Base-by-base conservation (phyloP, 768 basidiomycete species). In the Botryobasidium botryosum region DNA sequence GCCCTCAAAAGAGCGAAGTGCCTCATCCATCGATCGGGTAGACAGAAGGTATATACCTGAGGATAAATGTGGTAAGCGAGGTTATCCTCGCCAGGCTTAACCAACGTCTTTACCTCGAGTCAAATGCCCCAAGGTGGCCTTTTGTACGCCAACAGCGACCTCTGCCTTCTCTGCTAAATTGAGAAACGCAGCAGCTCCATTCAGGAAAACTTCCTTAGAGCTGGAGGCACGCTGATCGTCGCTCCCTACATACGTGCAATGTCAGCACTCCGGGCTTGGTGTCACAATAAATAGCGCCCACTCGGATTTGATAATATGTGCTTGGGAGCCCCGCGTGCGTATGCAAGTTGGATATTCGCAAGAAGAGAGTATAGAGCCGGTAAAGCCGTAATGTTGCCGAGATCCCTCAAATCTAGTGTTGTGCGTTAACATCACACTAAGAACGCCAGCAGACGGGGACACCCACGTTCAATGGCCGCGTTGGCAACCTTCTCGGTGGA, bases 301-400 rank as follows among this genome's bases (percentile, higher is more conserved):
- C 86, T 76, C 50, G 88, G 77, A 53, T 79, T 71, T 1, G 67
- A 55, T 2, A 92, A 59, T 20, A 81, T 66, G 2, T 79, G 55
- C 56, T 91, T 94, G 0, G 92, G 92, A 8, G 90, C 90, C 43
- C 70, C 71, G 18, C 81, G 72, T 1, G 88, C 82, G 53, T 75
- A 68, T 2, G 79, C 75, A 47, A 96, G 70, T 47, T 81, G 75
- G 40, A 92, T 72, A 61, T 87, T 90, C 3, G 88, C 90, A 10
- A 90, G 68, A 36, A 96, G 65, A 15, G 79, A 72, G 55, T 82
- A 80, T 51, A 88, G 70, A 8, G 84, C 80, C 1, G 77, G 72
- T 29, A 85, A 21, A 13, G 40, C 13, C 12, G 37, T 20, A 13
- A 13, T 20, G 20, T 39, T 20, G 12, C 21, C 40, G 8, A 8